A percentile compares a stretch with the other conserved stretches of the same genome.
Conservation (phyloP, 148 eudicot genomes). For the Diospyros lotus region DNA sequence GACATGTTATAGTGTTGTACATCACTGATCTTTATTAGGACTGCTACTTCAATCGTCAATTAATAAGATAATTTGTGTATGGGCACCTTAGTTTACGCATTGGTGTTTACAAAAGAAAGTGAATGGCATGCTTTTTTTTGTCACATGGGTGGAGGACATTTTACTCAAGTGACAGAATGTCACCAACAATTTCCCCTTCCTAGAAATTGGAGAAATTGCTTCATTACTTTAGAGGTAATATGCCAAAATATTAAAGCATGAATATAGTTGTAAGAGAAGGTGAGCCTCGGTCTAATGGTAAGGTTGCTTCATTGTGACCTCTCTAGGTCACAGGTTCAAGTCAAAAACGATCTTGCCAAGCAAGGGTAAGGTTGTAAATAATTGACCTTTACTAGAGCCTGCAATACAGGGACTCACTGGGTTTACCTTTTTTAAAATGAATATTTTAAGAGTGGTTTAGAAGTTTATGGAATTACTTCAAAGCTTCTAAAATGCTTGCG, state of each 20-base stretch:
- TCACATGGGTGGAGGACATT: neutral
- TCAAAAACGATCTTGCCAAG: no score
- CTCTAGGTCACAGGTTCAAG: no score
- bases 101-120: neutral
- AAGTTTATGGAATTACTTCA: no score
- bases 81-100: neutral
- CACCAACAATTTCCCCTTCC: neutral
- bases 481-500: neutral
- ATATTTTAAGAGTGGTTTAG: no score
- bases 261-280: neutral
- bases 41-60: neutral
- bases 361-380: no score
- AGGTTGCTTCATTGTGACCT: no score
- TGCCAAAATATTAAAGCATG: neutral
- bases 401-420: no score
- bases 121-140: neutral
- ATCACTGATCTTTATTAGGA: neutral
- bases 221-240: neutral
- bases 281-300: no score
- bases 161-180: neutral
- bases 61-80: neutral
- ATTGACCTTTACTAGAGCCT: no score
- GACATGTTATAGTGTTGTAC: neutral
- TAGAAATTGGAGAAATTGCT: neutral
- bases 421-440: no score